Conservation (phyloP, 2,329 filamentous ascomycete species). For the Zasmidium citrigriseum region DNA sequence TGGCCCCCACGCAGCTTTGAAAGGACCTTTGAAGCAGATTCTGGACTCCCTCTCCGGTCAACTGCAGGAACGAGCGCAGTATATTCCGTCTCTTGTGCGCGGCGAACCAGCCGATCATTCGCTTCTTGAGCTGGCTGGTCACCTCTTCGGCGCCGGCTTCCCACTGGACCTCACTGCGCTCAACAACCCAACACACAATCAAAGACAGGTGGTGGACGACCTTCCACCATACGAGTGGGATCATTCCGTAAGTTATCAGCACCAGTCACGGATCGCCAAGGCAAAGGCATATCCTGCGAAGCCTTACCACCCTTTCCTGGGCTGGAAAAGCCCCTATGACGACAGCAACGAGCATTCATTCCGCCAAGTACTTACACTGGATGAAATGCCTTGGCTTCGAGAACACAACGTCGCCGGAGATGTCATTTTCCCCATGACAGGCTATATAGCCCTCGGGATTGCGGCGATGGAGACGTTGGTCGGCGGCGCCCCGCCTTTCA, state of each 20-base stretch:
- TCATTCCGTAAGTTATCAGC: neutral
- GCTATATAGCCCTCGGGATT: constrained; percentile 9
- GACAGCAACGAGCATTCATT: neutral
- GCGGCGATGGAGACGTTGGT: neutral
- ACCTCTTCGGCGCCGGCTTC: neutral
- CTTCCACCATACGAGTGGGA: constrained; percentile 6
- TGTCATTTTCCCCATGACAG: constrained; percentile 34
- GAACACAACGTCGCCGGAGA: constrained; percentile 29
- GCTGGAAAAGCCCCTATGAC: neutral
- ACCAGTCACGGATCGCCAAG: neutral
- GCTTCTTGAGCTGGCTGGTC: neutral
- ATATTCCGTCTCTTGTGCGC: neutral
- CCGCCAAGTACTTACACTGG: constrained; percentile 9
- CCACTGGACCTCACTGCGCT: neutral
- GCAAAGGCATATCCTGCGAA: constrained; percentile 1
- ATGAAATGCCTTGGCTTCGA: constrained; percentile 11
- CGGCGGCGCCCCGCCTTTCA: too few relatives aligned
- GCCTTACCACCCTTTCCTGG: constrained; percentile 2
- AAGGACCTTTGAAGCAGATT: neutral
- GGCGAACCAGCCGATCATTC: neutral
- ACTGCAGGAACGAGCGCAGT: neutral
- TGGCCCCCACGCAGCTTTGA: constrained; percentile 12
- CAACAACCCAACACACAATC: too few relatives aligned
- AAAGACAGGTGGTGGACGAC: neutral
- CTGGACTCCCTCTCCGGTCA: neutral